Conservation (phyloP, 306 rosid species). For the Psophocarpus tetragonolobus region DNA sequence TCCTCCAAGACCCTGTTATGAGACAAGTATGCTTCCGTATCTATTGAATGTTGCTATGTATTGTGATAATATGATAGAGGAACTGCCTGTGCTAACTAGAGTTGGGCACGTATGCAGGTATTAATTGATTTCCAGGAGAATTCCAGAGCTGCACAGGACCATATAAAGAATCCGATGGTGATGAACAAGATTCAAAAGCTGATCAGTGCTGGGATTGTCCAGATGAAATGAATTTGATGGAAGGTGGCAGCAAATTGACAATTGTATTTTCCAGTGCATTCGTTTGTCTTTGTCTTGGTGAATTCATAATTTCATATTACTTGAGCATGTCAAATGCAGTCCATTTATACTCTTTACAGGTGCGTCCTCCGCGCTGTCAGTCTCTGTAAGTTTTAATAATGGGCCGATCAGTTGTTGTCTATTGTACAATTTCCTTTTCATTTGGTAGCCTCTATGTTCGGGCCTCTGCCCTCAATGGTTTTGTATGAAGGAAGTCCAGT, state of each 20-base stretch:
- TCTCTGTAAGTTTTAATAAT: not conserved
- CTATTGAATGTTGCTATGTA: not conserved
- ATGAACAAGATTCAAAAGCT: slow-evolving; percentile 86
- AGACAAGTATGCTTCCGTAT: slow-evolving; percentile 57
- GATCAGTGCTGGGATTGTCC: slow-evolving; percentile 81
- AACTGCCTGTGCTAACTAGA: not conserved
- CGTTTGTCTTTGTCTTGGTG: not conserved
- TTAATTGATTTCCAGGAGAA: slow-evolving; percentile 84
- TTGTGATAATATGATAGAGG: not conserved
- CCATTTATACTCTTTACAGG: not conserved
- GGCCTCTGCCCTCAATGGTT: too few relatives aligned
- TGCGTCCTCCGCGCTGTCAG: not conserved
- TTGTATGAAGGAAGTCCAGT: too few relatives aligned
- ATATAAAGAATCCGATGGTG: slow-evolving; percentile 83
- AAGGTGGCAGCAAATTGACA: not conserved
- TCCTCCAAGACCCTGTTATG: slow-evolving; percentile 84
- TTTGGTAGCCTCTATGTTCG: too few relatives aligned
- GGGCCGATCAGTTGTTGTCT: not conserved
- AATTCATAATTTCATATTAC: not conserved
- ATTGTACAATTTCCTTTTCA: not conserved
- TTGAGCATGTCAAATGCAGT: not conserved
- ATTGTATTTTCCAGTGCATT: not conserved
- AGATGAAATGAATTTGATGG: slow-evolving; percentile 49
- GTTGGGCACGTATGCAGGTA: slow-evolving; percentile 52
- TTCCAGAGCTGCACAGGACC: slow-evolving; percentile 78